Evolutionary conservation across 208 protist genomes (phyloP), one percentile per base, ranked within the genome.

Genomic region (Wallacemonas sp.): DNA sequence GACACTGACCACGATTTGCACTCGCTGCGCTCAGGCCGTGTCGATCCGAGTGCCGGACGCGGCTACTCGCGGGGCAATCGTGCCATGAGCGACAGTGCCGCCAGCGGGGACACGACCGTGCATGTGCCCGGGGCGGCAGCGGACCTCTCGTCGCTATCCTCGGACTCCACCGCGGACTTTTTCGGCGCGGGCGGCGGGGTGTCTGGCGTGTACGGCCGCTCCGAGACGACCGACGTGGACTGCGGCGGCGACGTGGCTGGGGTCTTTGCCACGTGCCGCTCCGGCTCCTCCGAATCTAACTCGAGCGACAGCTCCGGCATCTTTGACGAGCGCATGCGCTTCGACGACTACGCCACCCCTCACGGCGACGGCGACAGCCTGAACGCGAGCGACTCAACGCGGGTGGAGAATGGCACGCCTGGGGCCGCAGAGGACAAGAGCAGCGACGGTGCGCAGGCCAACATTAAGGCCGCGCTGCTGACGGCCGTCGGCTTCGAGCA

Each of bases 181-280:
- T 7, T 5, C 5, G 25, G 18, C 4, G 18, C n/a, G 31, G 32
- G 10, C 31, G 28, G 31, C 16, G 7, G 52, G 29, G 20, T 4
- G 29, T 16, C 18, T 5, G 22, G 7, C 7, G 52, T 14, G 20
- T 11, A 45, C 36, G 16, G 31, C 41, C 7, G 25, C 25, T 10
- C 14, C 10, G 48, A 55, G 3, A 16, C 16, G 8, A 22, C 4
- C 22, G 48, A 55, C 48, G 25, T 22, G 3, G 39, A 50, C 18
- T 32, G 57, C 39, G 33, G 61, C 29, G 36, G 36, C 25, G 20
- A 42, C 20, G 31, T 3, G 4, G 44, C 0, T 8, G 52, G 10
- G 10, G 52, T 42, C 29, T 85, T 85, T 38, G 75, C 33, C n/a
- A 78, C 79, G 32, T 85, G 79, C 41, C 39, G 74, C 1, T 79